Evolutionary conservation across 1,284 basidiomycete genomes (phyloP).

Genomic region (Sutorius eximius): DNA sequence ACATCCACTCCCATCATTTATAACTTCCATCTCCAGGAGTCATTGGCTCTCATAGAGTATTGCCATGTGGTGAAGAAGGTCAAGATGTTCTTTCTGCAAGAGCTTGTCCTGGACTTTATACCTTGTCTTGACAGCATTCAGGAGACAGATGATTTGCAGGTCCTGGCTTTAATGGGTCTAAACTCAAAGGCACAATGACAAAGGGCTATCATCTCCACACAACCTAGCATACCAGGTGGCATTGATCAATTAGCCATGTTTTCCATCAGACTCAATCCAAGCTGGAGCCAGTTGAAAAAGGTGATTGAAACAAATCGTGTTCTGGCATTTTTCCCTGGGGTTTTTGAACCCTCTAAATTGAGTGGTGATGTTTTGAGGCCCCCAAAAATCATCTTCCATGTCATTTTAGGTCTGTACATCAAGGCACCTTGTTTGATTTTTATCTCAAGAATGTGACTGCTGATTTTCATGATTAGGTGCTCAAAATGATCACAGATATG

Average conservation of each 20-base stretch:
- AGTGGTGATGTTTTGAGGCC: too few species aligned
- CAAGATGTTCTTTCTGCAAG: slow-evolving; percentile 16
- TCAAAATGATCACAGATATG: too few species aligned
- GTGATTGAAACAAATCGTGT: background rate
- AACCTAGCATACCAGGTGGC: rapidly evolving
- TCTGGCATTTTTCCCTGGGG: too few species aligned
- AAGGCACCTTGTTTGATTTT: too few species aligned
- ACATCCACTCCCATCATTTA: background rate
- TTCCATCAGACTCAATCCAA: slow-evolving; percentile 3
- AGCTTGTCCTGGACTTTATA: background rate
- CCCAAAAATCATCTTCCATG: too few species aligned
- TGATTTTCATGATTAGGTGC: too few species aligned
- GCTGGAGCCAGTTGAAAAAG: slow-evolving; percentile 12
- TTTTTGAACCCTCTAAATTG: too few species aligned
- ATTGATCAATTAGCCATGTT: slow-evolving; percentile 1
- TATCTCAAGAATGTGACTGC: too few species aligned
- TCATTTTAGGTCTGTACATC: too few species aligned
- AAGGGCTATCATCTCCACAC: background rate
- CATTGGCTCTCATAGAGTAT: too few species aligned
- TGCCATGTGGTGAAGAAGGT: background rate
- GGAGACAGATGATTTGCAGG: background rate
- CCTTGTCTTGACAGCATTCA: background rate
- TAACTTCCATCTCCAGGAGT: too few species aligned
- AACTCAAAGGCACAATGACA: slow-evolving; percentile 1
- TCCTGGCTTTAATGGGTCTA: slow-evolving; percentile 1